Conservation (phyloP, 1,139 yeast genomes). For the Blastobotrys malaysiensis region DNA sequence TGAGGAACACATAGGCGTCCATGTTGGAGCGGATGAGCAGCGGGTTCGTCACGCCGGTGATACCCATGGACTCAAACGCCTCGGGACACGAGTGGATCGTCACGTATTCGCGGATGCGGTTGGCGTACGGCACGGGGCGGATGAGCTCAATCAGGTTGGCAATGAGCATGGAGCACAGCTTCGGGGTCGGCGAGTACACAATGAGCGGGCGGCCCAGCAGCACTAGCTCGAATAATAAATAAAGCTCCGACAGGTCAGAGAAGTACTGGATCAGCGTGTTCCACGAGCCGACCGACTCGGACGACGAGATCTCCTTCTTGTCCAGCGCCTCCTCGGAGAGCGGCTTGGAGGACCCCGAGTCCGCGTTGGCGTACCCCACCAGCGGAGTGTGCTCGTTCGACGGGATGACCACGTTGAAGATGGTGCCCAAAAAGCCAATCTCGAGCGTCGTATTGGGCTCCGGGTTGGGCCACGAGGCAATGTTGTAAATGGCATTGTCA, state of each 20-base stretch:
- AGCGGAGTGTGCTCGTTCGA: constrained; percentile 16
- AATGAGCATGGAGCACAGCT: constrained; percentile 26
- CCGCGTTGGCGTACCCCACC: constrained; percentile 9
- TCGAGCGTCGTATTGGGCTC: constrained; percentile 18
- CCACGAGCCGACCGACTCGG: constrained; percentile 11
- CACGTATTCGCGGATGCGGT: constrained; percentile 25
- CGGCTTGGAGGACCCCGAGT: background rate
- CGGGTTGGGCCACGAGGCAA: constrained; percentile 29
- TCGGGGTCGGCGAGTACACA: constrained; percentile 25
- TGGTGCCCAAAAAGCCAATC: constrained; percentile 27
- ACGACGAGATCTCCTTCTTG: constrained; percentile 10
- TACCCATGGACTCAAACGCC: constrained; percentile 15
- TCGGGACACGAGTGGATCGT: constrained; percentile 24
- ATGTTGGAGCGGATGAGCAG: constrained; percentile 14
- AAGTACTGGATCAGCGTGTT: constrained; percentile 5
- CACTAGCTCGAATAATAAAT: constrained; percentile 26
- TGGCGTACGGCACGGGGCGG: constrained; percentile 22
- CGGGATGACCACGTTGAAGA: constrained; percentile 17
- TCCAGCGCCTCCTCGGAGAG: constrained; percentile 1
- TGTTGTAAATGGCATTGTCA: constrained; percentile 27
- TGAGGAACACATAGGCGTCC: constrained; percentile 11
- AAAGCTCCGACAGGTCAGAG: constrained; percentile 22
- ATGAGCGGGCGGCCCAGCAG: constrained; percentile 23
- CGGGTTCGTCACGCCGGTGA: constrained; percentile 29
- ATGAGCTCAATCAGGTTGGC: constrained; percentile 23